These are phyloP conservation scores for Syncephalastrum contaminatum DNA, from an alignment of 371 early-diverging fungal species.

Conservation along the genomic window DNA sequence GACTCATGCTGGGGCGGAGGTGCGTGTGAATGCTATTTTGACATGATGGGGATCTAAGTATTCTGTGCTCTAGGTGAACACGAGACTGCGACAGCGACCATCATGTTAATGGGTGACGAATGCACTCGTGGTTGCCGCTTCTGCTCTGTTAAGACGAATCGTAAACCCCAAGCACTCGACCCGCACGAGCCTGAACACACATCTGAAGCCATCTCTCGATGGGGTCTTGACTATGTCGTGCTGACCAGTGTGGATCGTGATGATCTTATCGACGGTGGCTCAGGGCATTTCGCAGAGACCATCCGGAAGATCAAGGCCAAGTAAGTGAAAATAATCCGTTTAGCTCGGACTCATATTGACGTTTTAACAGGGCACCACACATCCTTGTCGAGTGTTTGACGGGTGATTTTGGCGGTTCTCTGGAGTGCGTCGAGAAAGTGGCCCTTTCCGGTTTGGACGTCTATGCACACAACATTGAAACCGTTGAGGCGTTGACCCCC, in stretches of 20 bases:
- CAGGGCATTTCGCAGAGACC: conserved; percentile 92
- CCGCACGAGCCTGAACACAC: conserved; percentile 93
- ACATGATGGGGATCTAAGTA: not conserved
- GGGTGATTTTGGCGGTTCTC: conserved; percentile 90
- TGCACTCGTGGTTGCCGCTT: conserved; percentile 98
- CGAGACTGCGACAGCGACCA: conserved; percentile 96
- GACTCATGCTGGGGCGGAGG: conserved; percentile 98
- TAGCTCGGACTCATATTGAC: not conserved
- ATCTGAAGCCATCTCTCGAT: conserved; percentile 90
- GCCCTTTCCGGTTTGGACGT: conserved; percentile 93
- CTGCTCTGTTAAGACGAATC: conserved; percentile 97
- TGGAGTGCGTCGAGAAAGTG: conserved; percentile 77
- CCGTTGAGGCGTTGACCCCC: conserved; percentile 89
- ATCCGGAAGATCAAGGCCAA: conserved; percentile 83
- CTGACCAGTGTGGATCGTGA: conserved; percentile 97
- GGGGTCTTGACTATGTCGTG: conserved; percentile 98
- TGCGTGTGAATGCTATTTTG: not conserved
- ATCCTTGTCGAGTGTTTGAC: conserved; percentile 96
- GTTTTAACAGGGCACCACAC: conserved; percentile 70
- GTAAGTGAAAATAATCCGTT: conserved; percentile 32
- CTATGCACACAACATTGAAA: conserved; percentile 98
- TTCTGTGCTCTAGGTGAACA: conserved; percentile 60
- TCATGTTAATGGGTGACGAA: conserved; percentile 99
- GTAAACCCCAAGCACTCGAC: conserved; percentile 86
- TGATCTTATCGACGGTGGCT: conserved; percentile 93